Evolutionary conservation across 1,284 basidiomycete genomes (phyloP), one percentile per base, ranked within the genome.

Genomic region (Melampsora abietis-canadensis): DNA sequence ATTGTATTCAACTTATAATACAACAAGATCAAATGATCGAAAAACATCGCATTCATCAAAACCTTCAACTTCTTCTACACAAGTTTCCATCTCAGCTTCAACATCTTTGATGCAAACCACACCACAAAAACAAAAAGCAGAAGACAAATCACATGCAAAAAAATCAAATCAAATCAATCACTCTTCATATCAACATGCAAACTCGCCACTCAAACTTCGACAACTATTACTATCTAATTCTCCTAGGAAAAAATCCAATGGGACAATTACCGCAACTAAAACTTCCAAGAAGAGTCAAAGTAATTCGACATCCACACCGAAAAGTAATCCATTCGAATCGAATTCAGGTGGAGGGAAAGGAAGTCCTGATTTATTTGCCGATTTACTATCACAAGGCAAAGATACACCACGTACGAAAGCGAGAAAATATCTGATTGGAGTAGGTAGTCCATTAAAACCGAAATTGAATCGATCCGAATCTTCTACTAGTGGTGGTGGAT

Each of bases 401-500:
- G 73, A 75, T 8, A 75, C 73, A 10, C 73, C 73, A n/a, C 30
- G 65, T 15, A 75, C 73, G n/a, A 67, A 68, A 44, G 73, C 73
- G 0, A 46, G 73, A 51, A 75, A 63, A 34, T 75, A 40, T 59
- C 34, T 75, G 3, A 51, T 21, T 2, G 73, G 66, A 27, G 44
- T 27, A 12, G 66, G 59, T 8, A 75, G 73, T 64, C 73, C 73
- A n/a, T 44, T 75, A n/a, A 75, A 68, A 37, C 64, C 64, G 4
- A 48, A 44, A 66, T 30, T 19, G 15, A 24, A 37, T 10, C 7
- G 8, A 34, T 15, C 54, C 2, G 57, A 57, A 57, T 59, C 34
- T 51, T 37, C 63, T 27, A 27, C 27, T 37, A 4, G 19, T 7
- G 17, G 10, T 19, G 34, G 15, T 0, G 70, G 73, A 40, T 63